Conservation (phyloP, 495 filamentous ascomycete species). For the Aspergillus sparsus region DNA sequence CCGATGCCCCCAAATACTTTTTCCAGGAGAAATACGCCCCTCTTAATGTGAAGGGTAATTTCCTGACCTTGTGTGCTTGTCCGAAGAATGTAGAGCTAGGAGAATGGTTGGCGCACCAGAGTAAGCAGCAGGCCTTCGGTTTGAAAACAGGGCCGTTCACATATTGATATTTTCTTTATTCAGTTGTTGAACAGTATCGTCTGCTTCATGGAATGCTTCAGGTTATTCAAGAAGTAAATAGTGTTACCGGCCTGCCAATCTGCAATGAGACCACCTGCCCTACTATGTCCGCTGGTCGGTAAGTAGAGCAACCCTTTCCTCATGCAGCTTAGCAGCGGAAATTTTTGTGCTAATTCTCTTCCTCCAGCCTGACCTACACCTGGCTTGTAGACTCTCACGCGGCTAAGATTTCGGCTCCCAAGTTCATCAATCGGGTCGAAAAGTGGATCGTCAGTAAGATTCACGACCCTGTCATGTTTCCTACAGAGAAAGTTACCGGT, state of each 20-base stretch:
- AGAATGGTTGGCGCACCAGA: constrained; percentile 94
- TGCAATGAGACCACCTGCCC: constrained; percentile 84
- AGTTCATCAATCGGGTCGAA: constrained; percentile 90
- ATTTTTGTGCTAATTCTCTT: constrained; percentile 5
- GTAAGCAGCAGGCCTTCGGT: constrained; percentile 51
- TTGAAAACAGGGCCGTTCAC: background rate
- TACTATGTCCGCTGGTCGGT: constrained; percentile 89
- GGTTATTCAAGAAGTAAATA: constrained; percentile 77
- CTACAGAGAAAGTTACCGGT: constrained; percentile 66
- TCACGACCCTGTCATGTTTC: constrained; percentile 81
- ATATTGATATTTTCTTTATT: constrained; percentile 25
- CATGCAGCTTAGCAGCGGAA: background rate
- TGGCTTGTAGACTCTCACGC: constrained; percentile 65
- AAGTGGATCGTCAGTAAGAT: constrained; percentile 93
- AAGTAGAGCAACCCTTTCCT: constrained; percentile 42
- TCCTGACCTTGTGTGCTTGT: constrained; percentile 88
- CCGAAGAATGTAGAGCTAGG: constrained; percentile 86
- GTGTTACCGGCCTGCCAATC: constrained; percentile 65
- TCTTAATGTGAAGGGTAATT: constrained; percentile 92
- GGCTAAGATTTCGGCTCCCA: constrained; percentile 70
- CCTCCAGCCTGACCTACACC: constrained; percentile 78
- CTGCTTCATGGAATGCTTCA: constrained; percentile 81
- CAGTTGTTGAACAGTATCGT: constrained; percentile 89
- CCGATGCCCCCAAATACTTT: constrained; percentile 65
- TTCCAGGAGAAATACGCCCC: constrained; percentile 79